phyloP scores from a whole-genome alignment of 2,329 filamentous ascomycete genomes.

The Exophiala alcalophila region DNA sequence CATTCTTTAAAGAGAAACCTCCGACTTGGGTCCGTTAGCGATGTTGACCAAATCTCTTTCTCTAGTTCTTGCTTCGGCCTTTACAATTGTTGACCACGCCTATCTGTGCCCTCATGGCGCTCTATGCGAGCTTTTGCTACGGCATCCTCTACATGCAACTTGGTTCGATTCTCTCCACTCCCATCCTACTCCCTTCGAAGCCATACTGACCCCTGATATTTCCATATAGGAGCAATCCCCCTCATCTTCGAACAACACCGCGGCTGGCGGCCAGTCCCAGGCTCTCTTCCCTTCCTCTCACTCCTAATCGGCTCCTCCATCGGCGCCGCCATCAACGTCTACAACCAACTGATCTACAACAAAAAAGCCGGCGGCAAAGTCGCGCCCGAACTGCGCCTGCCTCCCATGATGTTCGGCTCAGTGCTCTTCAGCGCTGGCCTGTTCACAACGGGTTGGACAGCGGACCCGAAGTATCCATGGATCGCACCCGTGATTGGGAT shows the following conservation, averaged over 20 bases:
- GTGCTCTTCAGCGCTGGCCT: constrained; percentile 51
- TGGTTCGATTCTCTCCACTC: constrained; percentile 11
- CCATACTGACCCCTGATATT: neutral
- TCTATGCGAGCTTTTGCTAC: constrained; percentile 52
- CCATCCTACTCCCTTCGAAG: neutral
- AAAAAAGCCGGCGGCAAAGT: constrained; percentile 24
- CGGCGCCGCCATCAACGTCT: constrained; percentile 44
- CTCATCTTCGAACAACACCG: constrained; percentile 49
- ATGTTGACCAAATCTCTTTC: constrained; percentile 7
- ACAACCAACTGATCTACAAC: constrained; percentile 40
- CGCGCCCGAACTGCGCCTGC: constrained; percentile 51
- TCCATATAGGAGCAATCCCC: constrained; percentile 44
- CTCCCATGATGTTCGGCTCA: constrained; percentile 50
- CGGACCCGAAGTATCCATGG: constrained; percentile 39
- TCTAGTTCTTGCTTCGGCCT: constrained; percentile 47
- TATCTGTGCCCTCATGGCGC: constrained; percentile 47
- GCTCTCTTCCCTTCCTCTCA: constrained; percentile 50
- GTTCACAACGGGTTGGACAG: constrained; percentile 62
- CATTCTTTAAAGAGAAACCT: too few relatives aligned
- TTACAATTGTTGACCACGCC: constrained; percentile 51
- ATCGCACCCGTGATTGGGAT: constrained; percentile 39
- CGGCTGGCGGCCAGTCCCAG: constrained; percentile 46
- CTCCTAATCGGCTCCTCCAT: constrained; percentile 44
- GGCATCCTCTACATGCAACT: constrained; percentile 51
- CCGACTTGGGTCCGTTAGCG: neutral